These are phyloP conservation scores for Fusarium tjaetaba DNA, from an alignment of 2,329 filamentous ascomycete genomes.

Conservation along the genomic window DNA sequence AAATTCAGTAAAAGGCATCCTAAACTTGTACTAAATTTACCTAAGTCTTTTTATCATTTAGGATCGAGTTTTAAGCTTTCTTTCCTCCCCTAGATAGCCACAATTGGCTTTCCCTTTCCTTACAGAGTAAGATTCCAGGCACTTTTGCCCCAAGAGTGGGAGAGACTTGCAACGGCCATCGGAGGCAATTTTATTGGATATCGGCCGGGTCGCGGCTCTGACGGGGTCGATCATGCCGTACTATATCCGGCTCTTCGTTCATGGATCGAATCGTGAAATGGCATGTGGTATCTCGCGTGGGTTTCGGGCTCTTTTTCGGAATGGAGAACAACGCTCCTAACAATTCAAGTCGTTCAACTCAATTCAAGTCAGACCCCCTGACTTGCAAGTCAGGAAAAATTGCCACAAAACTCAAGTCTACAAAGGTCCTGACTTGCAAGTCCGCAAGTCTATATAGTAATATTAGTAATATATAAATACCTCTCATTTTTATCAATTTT, in stretches of 20 bases:
- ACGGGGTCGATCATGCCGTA: neutral
- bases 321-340: neutral
- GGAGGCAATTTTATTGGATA: constrained; percentile 16
- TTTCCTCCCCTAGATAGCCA: neutral
- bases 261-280: neutral
- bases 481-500: too few relatives aligned
- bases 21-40: neutral
- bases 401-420: too few relatives aligned
- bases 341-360: too few relatives aligned
- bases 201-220: constrained; percentile 34
- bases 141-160: constrained; percentile 17
- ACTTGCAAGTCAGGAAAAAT: too few relatives aligned
- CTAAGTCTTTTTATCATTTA: neutral
- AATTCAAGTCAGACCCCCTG: too few relatives aligned
- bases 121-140: neutral
- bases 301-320: constrained; percentile 2
- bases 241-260: constrained; percentile 5
- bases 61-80: neutral
- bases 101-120: constrained; percentile 1
- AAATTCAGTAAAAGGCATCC: neutral
- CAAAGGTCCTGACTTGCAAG: too few relatives aligned
- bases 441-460: too few relatives aligned
- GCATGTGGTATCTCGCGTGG: neutral
- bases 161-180: constrained; percentile 17
- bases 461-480: too few relatives aligned